Evolutionary conservation across 192 early-diverging fungal genomes (phyloP), one percentile per base, ranked within the genome.

Genomic region (Ambispora gerdemannii): DNA sequence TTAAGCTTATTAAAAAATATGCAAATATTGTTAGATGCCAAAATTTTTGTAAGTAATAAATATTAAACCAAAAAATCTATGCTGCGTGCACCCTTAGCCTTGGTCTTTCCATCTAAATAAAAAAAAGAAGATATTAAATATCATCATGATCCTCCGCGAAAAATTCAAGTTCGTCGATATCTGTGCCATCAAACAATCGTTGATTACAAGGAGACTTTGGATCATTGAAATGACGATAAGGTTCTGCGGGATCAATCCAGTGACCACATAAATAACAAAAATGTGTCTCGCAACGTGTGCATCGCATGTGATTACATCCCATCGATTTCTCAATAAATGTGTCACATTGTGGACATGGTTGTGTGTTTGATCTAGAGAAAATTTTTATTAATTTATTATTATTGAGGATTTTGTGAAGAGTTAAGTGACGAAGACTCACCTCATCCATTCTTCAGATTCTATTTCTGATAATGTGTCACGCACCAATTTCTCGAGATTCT

Each of bases 241-340:
- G 64, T 17, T 49, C 34, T 10, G 31, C n/a, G 22, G 52, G n/a
- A 11, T 53, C 38, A 55, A 51, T 49, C 50, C 50, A 35, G 11
- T n/a, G n/a, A 36, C 76, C 76, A 69, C 76, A 77, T 32, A 77
- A 60, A 52, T 75, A 77, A 63, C 76, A 77, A 51, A 77, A 77
- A 58, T 77, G 76, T 10, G 67, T 72, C 47, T 72, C 20, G 28
- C 76, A 77, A 47, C 70, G 61, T 24, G 67, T 69, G 28, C 76
- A 77, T 27, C 27, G 22, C 76, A 77, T 77, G 59, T 77, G 76
- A 70, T 77, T 77, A 49, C 76, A 77, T 0, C 76, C 76, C 52
- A 66, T 70, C 3, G 73, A 63, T 34, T 75, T 74, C 35, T 74
- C 73, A 38, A 77, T 70, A 13, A 47, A 20, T 3, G 62, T 58